Evolutionary conservation across 768 basidiomycete genomes (phyloP), one percentile per base, ranked within the genome.

Genomic region (Podaxis pistillaris): DNA sequence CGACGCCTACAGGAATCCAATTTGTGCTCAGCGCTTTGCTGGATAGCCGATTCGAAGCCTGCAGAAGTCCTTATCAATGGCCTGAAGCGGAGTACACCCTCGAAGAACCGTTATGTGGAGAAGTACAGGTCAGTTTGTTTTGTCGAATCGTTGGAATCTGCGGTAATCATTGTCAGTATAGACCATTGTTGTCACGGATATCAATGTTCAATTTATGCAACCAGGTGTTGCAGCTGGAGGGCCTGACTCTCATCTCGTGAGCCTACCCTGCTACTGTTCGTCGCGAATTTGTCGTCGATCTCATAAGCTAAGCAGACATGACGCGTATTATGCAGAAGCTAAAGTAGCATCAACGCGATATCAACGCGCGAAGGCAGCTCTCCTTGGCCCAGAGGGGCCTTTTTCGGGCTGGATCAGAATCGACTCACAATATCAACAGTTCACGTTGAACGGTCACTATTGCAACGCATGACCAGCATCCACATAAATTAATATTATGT

Each of bases 61-160:
- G 70, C 75, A 30, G 91, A 96, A 69, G 80, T 92, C 22, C 69
- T 94, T 51, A 90, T 91, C 65, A 91, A 91, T 64, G 93, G 93
- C 2, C 75, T 87, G n/a, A 88, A 83, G 68, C 86, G 93, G 50
- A 93, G 93, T 1, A 85, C 90, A 1, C 77, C 90, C 11, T 83
- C 88, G 0, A 93, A 90, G 69, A 84, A 91, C 67, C 80, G 89
- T 26, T 78, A 83, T 64, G 81, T 81, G 36, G 74, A 81, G 6
- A 88, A 87, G 71, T 86, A 83, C 44, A 83, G 87, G 92, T 89
- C 60, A 13, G 13, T 11, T 36, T 24, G 3, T 54, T 19, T 11
- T 8, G 4, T 17, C 26, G 22, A 17, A 58, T 30, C 1, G 17
- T n/a, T 17, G 33, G 4, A 36, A 11, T 38, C 7, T 28, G 15